Conservation (phyloP, 2,329 filamentous ascomycete species). For the Colletotrichum eremochloae region DNA sequence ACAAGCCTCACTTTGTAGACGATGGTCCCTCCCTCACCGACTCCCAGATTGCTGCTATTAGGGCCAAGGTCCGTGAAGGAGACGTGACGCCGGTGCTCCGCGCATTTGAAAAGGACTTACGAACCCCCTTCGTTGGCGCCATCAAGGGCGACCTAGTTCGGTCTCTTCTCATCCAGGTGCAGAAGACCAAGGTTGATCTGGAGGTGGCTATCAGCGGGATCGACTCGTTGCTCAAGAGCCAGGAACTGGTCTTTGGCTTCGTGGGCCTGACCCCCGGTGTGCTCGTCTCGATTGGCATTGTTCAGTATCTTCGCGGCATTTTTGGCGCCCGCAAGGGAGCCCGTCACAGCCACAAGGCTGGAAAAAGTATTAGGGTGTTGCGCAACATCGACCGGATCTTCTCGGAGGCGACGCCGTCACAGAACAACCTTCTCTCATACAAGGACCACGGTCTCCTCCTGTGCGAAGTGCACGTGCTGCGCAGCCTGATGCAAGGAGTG, state of each 20-base stretch:
- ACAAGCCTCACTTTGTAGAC: conserved; percentile 76
- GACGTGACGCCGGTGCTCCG: conserved; percentile 92
- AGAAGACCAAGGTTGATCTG: conserved; percentile 98
- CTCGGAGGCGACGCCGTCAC: conserved; percentile 75
- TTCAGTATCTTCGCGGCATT: conserved; percentile 77
- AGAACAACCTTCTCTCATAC: conserved; percentile 84
- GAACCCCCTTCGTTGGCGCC: conserved; percentile 84
- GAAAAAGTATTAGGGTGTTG: conserved; percentile 81
- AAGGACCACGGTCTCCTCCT: conserved; percentile 92
- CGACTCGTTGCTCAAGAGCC: conserved; percentile 92
- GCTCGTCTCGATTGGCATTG: conserved; percentile 82
- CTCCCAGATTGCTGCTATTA: conserved; percentile 79
- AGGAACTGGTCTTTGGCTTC: conserved; percentile 98
- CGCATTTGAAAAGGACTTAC: conserved; percentile 91
- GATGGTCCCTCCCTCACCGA: conserved; percentile 70
- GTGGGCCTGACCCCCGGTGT: conserved; percentile 93
- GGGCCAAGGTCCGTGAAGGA: conserved; percentile 86
- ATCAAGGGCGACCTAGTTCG: conserved; percentile 89
- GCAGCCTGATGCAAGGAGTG: conserved; percentile 74
- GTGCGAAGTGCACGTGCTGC: conserved; percentile 88
- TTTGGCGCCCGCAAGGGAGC: conserved; percentile 80
- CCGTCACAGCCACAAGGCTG: conserved; percentile 73
- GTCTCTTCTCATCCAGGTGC: conserved; percentile 93
- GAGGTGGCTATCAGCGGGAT: conserved; percentile 97
- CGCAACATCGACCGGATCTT: conserved; percentile 90